These are phyloP conservation scores for Epichloe sylvatica DNA, from an alignment of 2,329 filamentous ascomycete genomes.

Conservation along the genomic window DNA sequence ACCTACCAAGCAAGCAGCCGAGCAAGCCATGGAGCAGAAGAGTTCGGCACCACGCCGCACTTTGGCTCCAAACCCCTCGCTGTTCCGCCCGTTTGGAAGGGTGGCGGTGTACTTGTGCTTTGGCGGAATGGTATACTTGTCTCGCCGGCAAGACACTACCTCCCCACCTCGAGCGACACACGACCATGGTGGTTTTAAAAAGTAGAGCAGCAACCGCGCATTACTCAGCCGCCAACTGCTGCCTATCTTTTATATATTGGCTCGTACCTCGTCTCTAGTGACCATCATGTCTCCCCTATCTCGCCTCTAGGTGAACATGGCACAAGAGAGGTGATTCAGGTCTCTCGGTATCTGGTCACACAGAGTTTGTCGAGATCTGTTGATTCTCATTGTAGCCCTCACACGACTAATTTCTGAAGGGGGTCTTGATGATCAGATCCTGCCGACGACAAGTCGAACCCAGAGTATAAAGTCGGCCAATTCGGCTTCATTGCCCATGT, in stretches of 20 bases:
- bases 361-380: conserved; percentile 17
- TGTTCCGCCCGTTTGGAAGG: neutral
- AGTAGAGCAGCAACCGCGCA: conserved; percentile 1
- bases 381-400: conserved; percentile 3
- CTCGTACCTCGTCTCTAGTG: conserved; percentile 1
- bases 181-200: conserved; percentile 1
- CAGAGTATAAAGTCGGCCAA: conserved; percentile 4
- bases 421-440: neutral
- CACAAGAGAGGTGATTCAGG: conserved; percentile 23
- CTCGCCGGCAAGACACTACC: conserved; percentile 8
- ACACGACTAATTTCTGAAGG: conserved; percentile 6
- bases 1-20: neutral
- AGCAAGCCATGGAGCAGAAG: neutral
- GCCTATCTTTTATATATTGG: neutral
- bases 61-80: neutral
- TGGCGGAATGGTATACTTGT: conserved; percentile 7
- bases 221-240: neutral
- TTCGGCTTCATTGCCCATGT: conserved; percentile 7
- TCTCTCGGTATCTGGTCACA: conserved; percentile 23
- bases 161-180: conserved; percentile 4
- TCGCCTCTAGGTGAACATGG: conserved; percentile 20
- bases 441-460: neutral
- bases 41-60: neutral
- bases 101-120: conserved; percentile 3
- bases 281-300: conserved; percentile 14